These are phyloP conservation scores for Monascus ruber DNA, from an alignment of 2,329 filamentous ascomycete species.

Conservation along the genomic window DNA sequence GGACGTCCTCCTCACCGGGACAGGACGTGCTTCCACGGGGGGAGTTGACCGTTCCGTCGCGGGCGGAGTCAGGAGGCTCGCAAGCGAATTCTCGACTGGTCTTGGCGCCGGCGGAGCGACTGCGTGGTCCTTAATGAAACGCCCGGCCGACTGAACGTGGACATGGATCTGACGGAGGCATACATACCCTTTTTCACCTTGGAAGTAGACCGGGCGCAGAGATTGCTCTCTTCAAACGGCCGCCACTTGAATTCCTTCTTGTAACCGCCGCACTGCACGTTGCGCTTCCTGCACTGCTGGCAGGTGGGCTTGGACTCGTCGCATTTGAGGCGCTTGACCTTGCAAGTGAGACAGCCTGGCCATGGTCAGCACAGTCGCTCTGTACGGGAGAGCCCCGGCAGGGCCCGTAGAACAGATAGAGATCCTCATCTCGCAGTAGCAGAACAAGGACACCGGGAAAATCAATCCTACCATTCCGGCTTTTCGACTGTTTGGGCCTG, in stretches of 20 bases:
- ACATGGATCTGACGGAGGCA: too few species aligned
- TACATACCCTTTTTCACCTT: constrained; percentile 38
- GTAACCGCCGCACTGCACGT: constrained; percentile 58
- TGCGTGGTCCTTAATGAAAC: too few species aligned
- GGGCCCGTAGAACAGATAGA: constrained; percentile 2
- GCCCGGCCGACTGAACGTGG: not conserved
- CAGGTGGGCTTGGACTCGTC: constrained; percentile 61
- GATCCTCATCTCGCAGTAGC: constrained; percentile 2
- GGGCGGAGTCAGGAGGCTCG: too few species aligned
- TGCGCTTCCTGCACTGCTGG: constrained; percentile 53
- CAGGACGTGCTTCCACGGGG: too few species aligned
- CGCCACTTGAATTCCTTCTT: constrained; percentile 69
- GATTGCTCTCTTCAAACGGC: constrained; percentile 53
- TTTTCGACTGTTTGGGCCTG: constrained; percentile 64
- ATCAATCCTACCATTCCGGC: constrained; percentile 55
- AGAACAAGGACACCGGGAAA: constrained; percentile 1
- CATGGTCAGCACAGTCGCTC: constrained; percentile 17
- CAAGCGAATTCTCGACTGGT: too few species aligned
- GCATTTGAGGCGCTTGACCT: constrained; percentile 61
- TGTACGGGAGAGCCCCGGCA: too few species aligned
- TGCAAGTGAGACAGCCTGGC: constrained; percentile 61
- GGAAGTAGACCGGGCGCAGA: constrained; percentile 26
- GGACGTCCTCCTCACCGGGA: too few species aligned
- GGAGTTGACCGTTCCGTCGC: too few species aligned
- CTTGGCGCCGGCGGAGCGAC: too few species aligned